These are phyloP conservation scores for Fusarium tricinctum DNA, from an alignment of 2,329 filamentous ascomycete species.

Conservation along the genomic window DNA sequence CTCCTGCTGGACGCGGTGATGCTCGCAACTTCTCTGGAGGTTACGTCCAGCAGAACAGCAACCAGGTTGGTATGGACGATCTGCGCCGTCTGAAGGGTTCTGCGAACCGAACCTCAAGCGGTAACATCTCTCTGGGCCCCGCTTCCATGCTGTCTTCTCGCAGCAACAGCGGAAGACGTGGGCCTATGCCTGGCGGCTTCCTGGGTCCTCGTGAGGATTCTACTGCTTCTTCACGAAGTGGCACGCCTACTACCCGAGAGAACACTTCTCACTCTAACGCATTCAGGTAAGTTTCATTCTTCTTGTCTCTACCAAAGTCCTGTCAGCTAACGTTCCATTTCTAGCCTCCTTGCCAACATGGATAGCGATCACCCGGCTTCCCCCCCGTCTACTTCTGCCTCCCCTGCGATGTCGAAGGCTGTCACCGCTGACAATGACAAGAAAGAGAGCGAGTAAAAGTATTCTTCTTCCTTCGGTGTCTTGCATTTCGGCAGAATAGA, in stretches of 20 bases:
- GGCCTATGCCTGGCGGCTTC: constrained; percentile 75
- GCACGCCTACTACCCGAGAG: constrained; percentile 79
- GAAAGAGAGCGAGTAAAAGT: constrained; percentile 63
- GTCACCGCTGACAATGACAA: constrained; percentile 68
- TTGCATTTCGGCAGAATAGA: constrained; percentile 67
- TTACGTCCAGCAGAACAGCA: constrained; percentile 79
- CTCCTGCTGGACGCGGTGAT: constrained; percentile 85
- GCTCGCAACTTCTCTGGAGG: constrained; percentile 83
- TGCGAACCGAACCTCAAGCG: constrained; percentile 70
- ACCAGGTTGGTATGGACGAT: constrained; percentile 92
- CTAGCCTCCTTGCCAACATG: constrained; percentile 71
- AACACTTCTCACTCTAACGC: constrained; percentile 82
- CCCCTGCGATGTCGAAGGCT: constrained; percentile 75
- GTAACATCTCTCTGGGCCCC: constrained; percentile 80
- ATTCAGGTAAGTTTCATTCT: constrained; percentile 80
- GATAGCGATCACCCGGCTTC: constrained; percentile 75
- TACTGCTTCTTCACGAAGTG: constrained; percentile 87
- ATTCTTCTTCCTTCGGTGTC: constrained; percentile 54
- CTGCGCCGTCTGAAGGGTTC: constrained; percentile 83
- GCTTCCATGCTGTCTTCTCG: constrained; percentile 90
- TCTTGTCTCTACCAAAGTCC: background rate
- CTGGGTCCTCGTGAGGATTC: constrained; percentile 86
- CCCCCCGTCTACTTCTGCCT: constrained; percentile 77
- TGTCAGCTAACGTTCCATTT: constrained; percentile 6
- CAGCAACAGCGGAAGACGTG: constrained; percentile 88